Base-by-base conservation (phyloP, 2,329 filamentous ascomycete species). In the Teratosphaeria nubilosa region DNA sequence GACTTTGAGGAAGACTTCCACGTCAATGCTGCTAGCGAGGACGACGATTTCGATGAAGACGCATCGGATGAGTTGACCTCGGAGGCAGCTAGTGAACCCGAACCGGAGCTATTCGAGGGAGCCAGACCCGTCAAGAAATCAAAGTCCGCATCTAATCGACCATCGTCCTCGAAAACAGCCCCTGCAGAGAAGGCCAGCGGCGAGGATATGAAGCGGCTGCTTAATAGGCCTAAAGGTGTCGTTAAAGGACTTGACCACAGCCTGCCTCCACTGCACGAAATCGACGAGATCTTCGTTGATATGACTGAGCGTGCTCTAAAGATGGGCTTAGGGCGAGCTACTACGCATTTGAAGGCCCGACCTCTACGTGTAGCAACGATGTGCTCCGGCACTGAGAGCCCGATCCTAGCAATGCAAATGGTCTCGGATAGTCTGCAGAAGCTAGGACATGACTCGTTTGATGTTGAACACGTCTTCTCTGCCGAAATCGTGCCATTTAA, bases 311-410 rank as follows among this genome's bases (percentile, higher is more conserved):
- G 72, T 51, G 76, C 73, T 63, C 53, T 69, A 41, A 22, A 67
- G 57, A 59, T 69, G 61, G 62, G 70, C 11, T 63, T 80, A 10
- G 55, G 66, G 31, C 58, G 74, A 55, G 69, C 75, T 1, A 50
- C 78, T 1, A 30, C 67, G 2, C 63, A 71, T 54, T 62, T 78
- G 1, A 65, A 70, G 9, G 66, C 67, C 2, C 67, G 74, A 6
- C 66, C 74, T 4, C 64, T 87, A 0, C 72, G 78, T 9, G 75
- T 91, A 27, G 87, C 80, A 0, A 92, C 88, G 0, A 83, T 91
- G 76, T 91, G 87, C 68, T 91, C 87, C 1, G 88, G 88, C 0
- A 91, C 88, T 0, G 88, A 92, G 64, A 83, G 84, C 4, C 88
- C 88, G 0, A 73, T 92, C 1, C 75, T 91, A 1, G 85, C 85